Conservation (phyloP, 2,329 filamentous ascomycete species). For the Aureobasidium sp. region DNA sequence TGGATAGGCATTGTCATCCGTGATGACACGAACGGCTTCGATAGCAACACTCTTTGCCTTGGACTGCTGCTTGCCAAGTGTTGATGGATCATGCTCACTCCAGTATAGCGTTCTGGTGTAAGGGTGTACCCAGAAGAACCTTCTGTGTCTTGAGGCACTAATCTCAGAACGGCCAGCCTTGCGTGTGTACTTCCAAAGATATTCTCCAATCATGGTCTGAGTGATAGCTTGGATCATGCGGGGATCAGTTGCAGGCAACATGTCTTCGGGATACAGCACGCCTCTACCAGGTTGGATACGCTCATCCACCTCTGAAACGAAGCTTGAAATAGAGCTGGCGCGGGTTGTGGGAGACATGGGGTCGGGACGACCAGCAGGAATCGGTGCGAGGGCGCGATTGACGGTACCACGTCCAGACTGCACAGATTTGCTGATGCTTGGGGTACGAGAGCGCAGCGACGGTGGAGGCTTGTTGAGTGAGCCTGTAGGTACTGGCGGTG, state of each 20-base stretch:
- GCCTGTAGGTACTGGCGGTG: conserved; percentile 73
- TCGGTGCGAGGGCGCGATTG: conserved; percentile 2
- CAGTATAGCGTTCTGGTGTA: conserved; percentile 96
- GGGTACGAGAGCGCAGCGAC: conserved; percentile 29
- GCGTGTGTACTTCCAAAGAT: conserved; percentile 97
- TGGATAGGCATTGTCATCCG: conserved; percentile 90
- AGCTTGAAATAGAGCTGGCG: conserved; percentile 87
- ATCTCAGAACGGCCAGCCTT: conserved; percentile 78
- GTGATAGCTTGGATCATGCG: conserved; percentile 99
- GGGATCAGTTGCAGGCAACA: conserved; percentile 70
- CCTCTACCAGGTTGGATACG: conserved; percentile 71
- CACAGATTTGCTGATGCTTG: conserved; percentile 21
- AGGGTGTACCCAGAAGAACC: conserved; percentile 99
- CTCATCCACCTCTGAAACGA: conserved; percentile 86
- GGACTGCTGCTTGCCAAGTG: conserved; percentile 69
- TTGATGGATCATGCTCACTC: conserved; percentile 83
- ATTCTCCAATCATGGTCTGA: conserved; percentile 99
- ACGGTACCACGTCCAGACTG: not conserved
- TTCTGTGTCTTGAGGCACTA: conserved; percentile 81
- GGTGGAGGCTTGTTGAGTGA: conserved; percentile 23
- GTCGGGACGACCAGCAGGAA: conserved; percentile 34
- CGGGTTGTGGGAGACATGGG: conserved; percentile 46
- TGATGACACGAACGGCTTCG: conserved; percentile 83
- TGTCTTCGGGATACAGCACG: conserved; percentile 51
- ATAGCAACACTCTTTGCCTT: conserved; percentile 86